These are phyloP conservation scores for Taphrina deformans DNA, from an alignment of 1,139 yeast species.

Conservation along the genomic window DNA sequence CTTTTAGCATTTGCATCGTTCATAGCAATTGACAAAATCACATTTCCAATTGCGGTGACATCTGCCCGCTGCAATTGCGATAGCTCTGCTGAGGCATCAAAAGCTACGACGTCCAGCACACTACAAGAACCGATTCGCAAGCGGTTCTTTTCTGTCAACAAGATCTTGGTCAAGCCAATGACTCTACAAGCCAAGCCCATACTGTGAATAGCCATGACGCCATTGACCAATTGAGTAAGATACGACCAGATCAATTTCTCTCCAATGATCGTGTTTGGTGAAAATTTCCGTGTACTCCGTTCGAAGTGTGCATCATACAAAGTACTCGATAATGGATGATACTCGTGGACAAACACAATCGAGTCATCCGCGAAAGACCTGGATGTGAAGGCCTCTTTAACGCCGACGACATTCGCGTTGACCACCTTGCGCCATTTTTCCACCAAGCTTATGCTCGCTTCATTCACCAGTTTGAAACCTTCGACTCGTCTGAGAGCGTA, in stretches of 20 bases:
- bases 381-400: conserved; percentile 83
- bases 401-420: conserved; percentile 61
- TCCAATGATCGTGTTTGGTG: conserved; percentile 46
- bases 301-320: conserved; percentile 58
- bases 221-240: conserved; percentile 69
- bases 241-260: conserved; percentile 75
- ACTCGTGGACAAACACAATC: conserved; percentile 40
- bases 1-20: conserved; percentile 40
- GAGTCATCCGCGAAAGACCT: conserved; percentile 77
- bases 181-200: conserved; percentile 63
- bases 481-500: conserved; percentile 77
- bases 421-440: conserved; percentile 56
- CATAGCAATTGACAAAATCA: conserved; percentile 49
- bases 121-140: conserved; percentile 73
- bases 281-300: conserved; percentile 42
- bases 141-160: conserved; percentile 69
- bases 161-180: conserved; percentile 65
- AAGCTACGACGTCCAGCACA: conserved; percentile 62
- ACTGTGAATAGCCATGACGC: conserved; percentile 62
- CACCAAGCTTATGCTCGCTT: conserved; percentile 55
- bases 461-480: conserved; percentile 60
- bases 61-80: conserved; percentile 55
- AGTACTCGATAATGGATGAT: conserved; percentile 47
- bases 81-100: conserved; percentile 40
- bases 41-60: conserved; percentile 56